A percentile compares a stretch with the other conserved stretches of the same genome.
Evolutionary conservation across 148 eudicot genomes (phyloP).

Genomic region (Vaccinium myrtillus): DNA sequence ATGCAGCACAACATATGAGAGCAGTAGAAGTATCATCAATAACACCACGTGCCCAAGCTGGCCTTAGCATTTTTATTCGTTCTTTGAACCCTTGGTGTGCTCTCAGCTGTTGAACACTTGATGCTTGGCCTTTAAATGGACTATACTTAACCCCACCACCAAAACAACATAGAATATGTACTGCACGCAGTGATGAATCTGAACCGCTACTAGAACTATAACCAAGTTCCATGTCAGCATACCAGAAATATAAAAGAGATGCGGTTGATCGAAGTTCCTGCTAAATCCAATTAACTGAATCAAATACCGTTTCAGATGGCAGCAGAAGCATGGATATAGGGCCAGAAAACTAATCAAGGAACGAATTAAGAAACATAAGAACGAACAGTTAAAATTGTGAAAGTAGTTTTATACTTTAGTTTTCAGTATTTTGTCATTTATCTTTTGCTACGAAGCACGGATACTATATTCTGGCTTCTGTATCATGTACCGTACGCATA

Average conservation of each 20-base stretch:
- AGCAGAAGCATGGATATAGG: background rate
- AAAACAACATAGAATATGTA: conserved; percentile 77
- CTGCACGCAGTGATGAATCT: conserved; percentile 61
- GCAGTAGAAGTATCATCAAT: conserved; percentile 66
- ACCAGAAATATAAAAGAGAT: conserved; percentile 81
- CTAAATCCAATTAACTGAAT: conserved; percentile 18
- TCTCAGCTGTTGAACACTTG: conserved; percentile 68
- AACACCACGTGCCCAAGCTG: conserved; percentile 59
- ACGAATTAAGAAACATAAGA: background rate
- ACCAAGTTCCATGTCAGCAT: conserved; percentile 70
- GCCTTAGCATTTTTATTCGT: conserved; percentile 41
- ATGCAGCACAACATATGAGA: conserved; percentile 79
- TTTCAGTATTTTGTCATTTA: background rate
- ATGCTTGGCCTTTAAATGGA: conserved; percentile 64
- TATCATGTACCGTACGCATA: too few species aligned
- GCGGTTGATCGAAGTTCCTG: conserved; percentile 56
- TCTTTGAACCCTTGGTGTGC: conserved; percentile 97
- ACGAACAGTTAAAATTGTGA: background rate
- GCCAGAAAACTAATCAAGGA: background rate
- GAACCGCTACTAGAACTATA: conserved; percentile 31
- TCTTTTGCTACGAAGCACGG: background rate
- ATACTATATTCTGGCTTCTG: too few species aligned
- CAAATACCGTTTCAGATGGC: conserved; percentile 4
- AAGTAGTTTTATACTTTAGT: background rate
- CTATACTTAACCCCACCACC: conserved; percentile 72